These are phyloP conservation scores for Daldinia vernicosa DNA, from an alignment of 495 filamentous ascomycete species.

Conservation along the genomic window DNA sequence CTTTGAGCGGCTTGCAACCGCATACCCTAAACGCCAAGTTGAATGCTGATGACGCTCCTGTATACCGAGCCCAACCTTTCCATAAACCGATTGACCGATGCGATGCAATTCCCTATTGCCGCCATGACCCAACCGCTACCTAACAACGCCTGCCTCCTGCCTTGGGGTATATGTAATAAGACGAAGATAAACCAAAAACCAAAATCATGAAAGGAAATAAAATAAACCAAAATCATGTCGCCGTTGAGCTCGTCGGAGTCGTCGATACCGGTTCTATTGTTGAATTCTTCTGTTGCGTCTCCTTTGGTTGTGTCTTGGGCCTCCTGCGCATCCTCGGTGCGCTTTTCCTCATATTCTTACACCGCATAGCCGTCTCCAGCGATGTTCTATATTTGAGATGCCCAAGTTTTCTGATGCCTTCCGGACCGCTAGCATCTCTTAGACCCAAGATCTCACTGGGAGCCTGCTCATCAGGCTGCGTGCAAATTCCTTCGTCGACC, in stretches of 20 bases:
- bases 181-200: constrained; percentile 1
- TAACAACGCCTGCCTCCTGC: constrained; percentile 22
- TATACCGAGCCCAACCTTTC: constrained; percentile 11
- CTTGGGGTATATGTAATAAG: constrained; percentile 34
- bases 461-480: constrained; percentile 27
- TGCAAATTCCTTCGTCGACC: constrained; percentile 41
- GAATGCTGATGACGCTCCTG: constrained; percentile 21
- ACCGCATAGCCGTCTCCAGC: constrained; percentile 52
- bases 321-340: constrained; percentile 56
- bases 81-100: constrained; percentile 5
- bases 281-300: constrained; percentile 28
- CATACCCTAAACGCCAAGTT: constrained; percentile 23
- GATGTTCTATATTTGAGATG: constrained; percentile 53
- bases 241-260: constrained; percentile 18
- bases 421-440: constrained; percentile 42
- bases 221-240: constrained; percentile 25
- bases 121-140: background rate
- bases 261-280: constrained; percentile 22
- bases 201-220: background rate
- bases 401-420: constrained; percentile 49
- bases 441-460: constrained; percentile 35
- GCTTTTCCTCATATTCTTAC: constrained; percentile 54
- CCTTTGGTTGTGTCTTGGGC: constrained; percentile 27
- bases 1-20: background rate
- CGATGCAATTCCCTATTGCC: constrained; percentile 22